Base-by-base conservation (phyloP, 306 rosid genomes). In the Echinosophora koreensis region DNA sequence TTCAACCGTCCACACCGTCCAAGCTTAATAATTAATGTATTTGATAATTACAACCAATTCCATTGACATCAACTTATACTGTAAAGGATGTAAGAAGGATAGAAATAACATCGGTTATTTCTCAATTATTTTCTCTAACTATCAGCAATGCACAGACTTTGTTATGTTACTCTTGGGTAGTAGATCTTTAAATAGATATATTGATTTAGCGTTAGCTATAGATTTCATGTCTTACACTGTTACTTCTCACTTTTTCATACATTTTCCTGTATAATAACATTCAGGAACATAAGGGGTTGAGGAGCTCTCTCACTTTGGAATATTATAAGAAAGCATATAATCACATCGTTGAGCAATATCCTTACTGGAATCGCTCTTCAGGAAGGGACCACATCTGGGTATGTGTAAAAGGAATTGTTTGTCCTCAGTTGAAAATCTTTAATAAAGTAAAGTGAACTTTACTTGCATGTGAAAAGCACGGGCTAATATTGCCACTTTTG, bases 331-430 rank as follows among this genome's bases (percentile, higher is more conserved):
- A 79, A 41, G 96, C 99, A 35, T 79, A 95, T 69, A 70, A 70
- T 85, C 93, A 95, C 81, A 95, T 95, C 59, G 84, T 77, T 28
- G 88, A 89, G 77, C 85, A 95, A 76, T 86, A 92, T 80, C 82
- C 92, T 14, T 95, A 83, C 71, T 95, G 99, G 99, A 92, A 90
- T 82, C 97, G 76, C 76, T 87, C 97, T 54, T 90, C 93, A 32
- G 99, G 99, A 87, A 91, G 88, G 82, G 99, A 95, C 84, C 99
- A 95, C 83, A 84, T 90, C 63, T 95, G 99, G 99, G 99, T 95
- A 89, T 44, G 91, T 54, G 49, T 32, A 69, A 71, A 39, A 65
- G 60, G 61, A 39, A 34, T 71, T 9, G 58, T 75, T 83, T 77
- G 77, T 38, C 65, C 47, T 15, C 58, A 3, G 30, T 64, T 50